Evolutionary conservation across 208 protist species (phyloP).

Genomic region (Trypanosoma congolense): DNA sequence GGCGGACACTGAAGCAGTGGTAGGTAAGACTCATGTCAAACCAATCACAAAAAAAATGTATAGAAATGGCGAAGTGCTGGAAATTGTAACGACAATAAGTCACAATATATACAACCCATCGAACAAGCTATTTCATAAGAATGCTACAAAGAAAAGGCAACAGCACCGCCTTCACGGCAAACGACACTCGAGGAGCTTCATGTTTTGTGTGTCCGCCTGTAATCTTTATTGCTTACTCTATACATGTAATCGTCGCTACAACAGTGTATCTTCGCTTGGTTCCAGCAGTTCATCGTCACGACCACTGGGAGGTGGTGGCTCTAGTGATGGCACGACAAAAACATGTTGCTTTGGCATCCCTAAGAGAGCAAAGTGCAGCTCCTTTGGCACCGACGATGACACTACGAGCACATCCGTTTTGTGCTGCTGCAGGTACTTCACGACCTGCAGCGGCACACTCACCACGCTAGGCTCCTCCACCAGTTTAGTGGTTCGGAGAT

Average conservation of each 20-base stretch:
- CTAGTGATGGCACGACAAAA: conserved; percentile 42
- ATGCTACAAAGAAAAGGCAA: no score
- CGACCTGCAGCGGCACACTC: conserved; percentile 45
- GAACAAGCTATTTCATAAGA: no score
- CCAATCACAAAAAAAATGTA: no score
- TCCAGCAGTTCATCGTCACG: neutral
- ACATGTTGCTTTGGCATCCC: conserved; percentile 52
- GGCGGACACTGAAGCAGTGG: no score
- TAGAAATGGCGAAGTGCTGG: no score
- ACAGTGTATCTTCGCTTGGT: neutral
- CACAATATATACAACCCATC: no score
- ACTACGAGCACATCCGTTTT: conserved; percentile 66
- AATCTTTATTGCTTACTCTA: no score
- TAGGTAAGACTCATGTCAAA: no score
- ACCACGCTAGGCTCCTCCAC: conserved; percentile 25
- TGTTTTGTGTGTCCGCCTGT: no score
- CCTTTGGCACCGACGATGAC: conserved; percentile 32
- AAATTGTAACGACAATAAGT: no score
- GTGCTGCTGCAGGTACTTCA: conserved; percentile 43
- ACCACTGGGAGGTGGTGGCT: neutral
- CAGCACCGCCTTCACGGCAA: no score
- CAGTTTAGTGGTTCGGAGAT: conserved; percentile 65
- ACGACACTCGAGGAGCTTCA: no score
- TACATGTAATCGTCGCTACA: neutral
- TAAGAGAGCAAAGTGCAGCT: conserved; percentile 53